A percentile compares a stretch with the other conserved stretches of the same genome.
These are phyloP conservation scores for Staphylotrichum tortipilum DNA, from an alignment of 495 filamentous ascomycete species.

Conservation along the genomic window DNA sequence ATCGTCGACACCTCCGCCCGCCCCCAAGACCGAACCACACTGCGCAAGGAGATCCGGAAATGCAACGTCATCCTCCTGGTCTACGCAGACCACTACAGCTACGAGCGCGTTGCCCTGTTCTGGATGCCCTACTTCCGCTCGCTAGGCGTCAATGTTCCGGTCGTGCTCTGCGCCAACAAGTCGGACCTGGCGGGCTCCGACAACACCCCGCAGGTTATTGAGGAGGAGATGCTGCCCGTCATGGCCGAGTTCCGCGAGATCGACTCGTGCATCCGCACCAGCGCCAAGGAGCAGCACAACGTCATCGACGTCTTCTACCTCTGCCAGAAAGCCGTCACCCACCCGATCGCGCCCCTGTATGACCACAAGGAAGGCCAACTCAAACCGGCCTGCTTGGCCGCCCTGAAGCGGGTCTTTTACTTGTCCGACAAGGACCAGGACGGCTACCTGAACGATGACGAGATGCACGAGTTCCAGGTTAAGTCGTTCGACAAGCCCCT, in stretches of 20 bases:
- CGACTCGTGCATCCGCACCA: constrained; percentile 91
- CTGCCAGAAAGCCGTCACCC: constrained; percentile 96
- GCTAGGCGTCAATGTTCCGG: constrained; percentile 95
- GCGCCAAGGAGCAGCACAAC: constrained; percentile 88
- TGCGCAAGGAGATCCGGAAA: constrained; percentile 90
- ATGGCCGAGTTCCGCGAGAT: constrained; percentile 99
- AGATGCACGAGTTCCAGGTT: constrained; percentile 82
- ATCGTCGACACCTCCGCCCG: constrained; percentile 95
- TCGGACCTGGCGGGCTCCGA: constrained; percentile 62
- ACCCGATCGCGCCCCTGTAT: constrained; percentile 91
- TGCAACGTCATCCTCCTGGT: constrained; percentile 96
- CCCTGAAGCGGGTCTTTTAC: constrained; percentile 85
- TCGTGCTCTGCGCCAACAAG: constrained; percentile 95
- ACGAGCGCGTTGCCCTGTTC: constrained; percentile 92
- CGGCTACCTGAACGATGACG: constrained; percentile 82
- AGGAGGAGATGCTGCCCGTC: constrained; percentile 96
- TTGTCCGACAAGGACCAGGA: constrained; percentile 94
- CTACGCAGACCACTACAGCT: constrained; percentile 97
- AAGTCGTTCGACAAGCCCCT: constrained; percentile 85
- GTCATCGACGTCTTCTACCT: constrained; percentile 96
- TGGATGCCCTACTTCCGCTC: constrained; percentile 98
- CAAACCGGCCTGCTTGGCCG: constrained; percentile 80
- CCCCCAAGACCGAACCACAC: constrained; percentile 78
- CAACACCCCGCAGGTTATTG: constrained; percentile 69
- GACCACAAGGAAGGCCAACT: constrained; percentile 86